These are phyloP conservation scores for Erodium maritimum DNA, from an alignment of 345 rosid species.

Conservation along the genomic window DNA sequence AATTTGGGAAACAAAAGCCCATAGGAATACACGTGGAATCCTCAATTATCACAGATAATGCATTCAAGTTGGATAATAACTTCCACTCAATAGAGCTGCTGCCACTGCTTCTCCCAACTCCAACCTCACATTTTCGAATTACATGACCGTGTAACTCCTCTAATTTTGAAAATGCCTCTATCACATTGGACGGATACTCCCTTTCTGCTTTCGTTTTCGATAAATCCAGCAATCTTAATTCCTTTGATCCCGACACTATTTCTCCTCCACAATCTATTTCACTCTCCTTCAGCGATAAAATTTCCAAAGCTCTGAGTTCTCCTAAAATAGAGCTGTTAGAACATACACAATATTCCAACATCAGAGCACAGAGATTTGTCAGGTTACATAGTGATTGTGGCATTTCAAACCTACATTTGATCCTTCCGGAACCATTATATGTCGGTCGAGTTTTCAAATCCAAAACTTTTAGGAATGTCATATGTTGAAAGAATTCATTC, in stretches of 20 bases:
- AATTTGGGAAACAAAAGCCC: background rate
- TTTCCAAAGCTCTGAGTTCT: background rate
- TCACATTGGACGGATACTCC: background rate
- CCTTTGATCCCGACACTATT: background rate
- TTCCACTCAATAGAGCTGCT: background rate
- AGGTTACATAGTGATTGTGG: background rate
- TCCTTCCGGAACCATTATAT: no score
- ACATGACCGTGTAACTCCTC: background rate
- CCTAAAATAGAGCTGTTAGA: background rate
- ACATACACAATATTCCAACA: background rate
- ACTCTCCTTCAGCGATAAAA: background rate
- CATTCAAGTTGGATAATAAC: background rate
- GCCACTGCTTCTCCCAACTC: no score
- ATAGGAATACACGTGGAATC: background rate
- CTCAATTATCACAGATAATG: no score
- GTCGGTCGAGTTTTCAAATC: no score
- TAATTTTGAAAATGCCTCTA: background rate
- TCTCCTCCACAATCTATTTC: background rate
- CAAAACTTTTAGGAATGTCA: background rate
- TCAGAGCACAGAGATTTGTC: background rate
- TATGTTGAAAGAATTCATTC: background rate
- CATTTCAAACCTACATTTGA: background rate
- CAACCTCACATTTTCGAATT: no score
- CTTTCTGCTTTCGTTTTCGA: no score
- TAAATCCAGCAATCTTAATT: background rate